These are phyloP conservation scores for Coemansia sp. DNA, from an alignment of 192 early-diverging fungal species.

Conservation along the genomic window DNA sequence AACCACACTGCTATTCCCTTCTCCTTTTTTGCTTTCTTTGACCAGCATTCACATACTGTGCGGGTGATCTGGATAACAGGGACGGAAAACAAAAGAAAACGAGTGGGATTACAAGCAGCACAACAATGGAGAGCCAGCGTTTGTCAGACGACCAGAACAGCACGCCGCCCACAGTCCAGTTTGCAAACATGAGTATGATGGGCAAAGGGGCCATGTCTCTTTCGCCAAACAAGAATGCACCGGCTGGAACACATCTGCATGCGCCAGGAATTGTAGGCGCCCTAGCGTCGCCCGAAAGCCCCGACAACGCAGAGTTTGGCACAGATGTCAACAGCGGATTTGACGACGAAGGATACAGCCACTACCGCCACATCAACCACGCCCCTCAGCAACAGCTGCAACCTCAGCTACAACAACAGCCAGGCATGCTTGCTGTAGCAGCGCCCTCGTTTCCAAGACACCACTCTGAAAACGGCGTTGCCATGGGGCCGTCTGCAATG, in stretches of 20 bases:
- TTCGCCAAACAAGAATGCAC: neutral
- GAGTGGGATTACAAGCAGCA: no score
- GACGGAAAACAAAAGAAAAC: neutral
- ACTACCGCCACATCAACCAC: slow-evolving; percentile 38
- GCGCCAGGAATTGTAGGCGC: neutral
- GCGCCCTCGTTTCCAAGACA: slow-evolving; percentile 14
- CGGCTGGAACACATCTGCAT: neutral
- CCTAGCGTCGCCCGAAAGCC: slow-evolving; percentile 8
- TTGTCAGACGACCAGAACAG: slow-evolving; percentile 8
- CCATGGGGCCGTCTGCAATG: neutral
- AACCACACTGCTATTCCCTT: neutral
- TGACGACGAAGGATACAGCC: slow-evolving; percentile 41
- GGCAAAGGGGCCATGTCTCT: slow-evolving; percentile 2
- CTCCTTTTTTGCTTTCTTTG: neutral
- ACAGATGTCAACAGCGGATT: slow-evolving; percentile 45
- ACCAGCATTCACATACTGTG: neutral
- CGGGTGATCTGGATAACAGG: neutral
- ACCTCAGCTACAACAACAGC: neutral
- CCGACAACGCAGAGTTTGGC: slow-evolving; percentile 33
- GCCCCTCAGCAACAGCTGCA: slow-evolving; percentile 1
- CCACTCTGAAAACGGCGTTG: slow-evolving; percentile 15
- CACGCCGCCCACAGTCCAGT: slow-evolving; percentile 23
- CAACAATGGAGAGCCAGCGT: slow-evolving; percentile 17
- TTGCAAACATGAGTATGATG: slow-evolving; percentile 29
- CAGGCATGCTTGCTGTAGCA: neutral